A percentile compares a stretch with the other conserved stretches of the same genome.
These are phyloP conservation scores for Auriscalpium microsporum DNA, from an alignment of 768 basidiomycete species.

Conservation along the genomic window DNA sequence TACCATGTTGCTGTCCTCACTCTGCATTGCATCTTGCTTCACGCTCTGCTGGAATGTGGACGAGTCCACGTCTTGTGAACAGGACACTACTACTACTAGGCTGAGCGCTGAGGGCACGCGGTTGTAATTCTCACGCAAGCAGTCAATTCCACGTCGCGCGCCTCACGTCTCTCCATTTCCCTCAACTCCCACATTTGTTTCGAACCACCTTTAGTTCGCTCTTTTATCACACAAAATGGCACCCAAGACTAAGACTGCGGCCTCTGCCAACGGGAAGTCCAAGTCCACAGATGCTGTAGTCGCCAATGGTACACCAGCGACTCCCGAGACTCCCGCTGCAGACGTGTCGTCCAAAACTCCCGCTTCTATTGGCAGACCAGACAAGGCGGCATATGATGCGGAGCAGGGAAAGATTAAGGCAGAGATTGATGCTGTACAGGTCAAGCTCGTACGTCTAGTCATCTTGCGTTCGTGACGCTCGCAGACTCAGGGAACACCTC, in stretches of 20 bases:
- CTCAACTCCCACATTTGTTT: neutral
- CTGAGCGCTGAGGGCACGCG: too few relatives aligned
- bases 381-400: conserved; percentile 74
- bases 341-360: conserved; percentile 17
- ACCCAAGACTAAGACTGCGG: conserved; percentile 45
- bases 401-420: conserved; percentile 79
- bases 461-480: neutral
- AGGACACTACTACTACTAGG: too few relatives aligned
- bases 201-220: neutral
- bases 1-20: conserved; percentile 3
- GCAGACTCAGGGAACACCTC: neutral
- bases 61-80: neutral
- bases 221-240: conserved; percentile 25
- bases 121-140: conserved; percentile 3
- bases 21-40: too few relatives aligned
- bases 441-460: conserved; percentile 60
- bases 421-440: conserved; percentile 78
- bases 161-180: conserved; percentile 22
- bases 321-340: conserved; percentile 37
- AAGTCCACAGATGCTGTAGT: neutral
- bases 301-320: conserved; percentile 29
- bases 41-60: neutral
- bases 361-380: conserved; percentile 53
- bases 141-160: conserved; percentile 14
- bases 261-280: conserved; percentile 31